A percentile compares a stretch with the other conserved stretches of the same genome.
These are phyloP conservation scores for Albatrellus sp. DNA, from an alignment of 1,284 basidiomycete genomes.

Conservation along the genomic window DNA sequence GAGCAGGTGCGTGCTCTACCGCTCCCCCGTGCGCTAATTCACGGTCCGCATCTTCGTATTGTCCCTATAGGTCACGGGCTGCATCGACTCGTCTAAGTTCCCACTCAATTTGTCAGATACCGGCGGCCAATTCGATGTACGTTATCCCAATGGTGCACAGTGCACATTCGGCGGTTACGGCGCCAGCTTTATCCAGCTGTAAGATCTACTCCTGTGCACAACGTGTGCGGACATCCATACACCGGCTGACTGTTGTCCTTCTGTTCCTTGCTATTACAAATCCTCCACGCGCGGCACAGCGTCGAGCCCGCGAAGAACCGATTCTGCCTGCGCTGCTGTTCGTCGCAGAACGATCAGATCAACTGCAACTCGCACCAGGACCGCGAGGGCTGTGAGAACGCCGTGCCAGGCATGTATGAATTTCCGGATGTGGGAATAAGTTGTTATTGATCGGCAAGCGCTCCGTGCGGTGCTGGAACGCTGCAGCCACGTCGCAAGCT, in stretches of 20 bases:
- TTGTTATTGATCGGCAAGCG: constrained; percentile 19
- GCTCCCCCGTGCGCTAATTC: neutral
- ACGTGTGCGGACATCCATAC: neutral
- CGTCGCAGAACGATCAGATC: constrained; percentile 25
- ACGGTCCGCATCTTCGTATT: neutral
- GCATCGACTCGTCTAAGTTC: constrained; percentile 28
- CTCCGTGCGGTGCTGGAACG: neutral
- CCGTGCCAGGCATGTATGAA: constrained; percentile 32
- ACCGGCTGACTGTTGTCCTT: too few relatives aligned
- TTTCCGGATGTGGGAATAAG: constrained; percentile 24
- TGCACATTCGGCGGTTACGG: constrained; percentile 37
- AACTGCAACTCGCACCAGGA: constrained; percentile 42
- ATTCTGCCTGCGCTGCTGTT: constrained; percentile 39
- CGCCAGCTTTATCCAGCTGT: constrained; percentile 41
- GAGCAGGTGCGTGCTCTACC: constrained; percentile 24
- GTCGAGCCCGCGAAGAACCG: constrained; percentile 32
- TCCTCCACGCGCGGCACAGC: constrained; percentile 14
- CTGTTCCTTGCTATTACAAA: constrained; percentile 1
- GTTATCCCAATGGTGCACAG: constrained; percentile 39
- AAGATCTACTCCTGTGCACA: constrained; percentile 11
- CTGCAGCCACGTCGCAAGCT: too few relatives aligned
- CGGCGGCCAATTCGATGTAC: constrained; percentile 37
- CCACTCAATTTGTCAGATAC: constrained; percentile 24
- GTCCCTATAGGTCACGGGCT: constrained; percentile 31
- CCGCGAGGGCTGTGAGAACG: constrained; percentile 26